Evolutionary conservation across 2,329 filamentous ascomycete genomes (phyloP), one percentile per base, ranked within the genome.

Genomic region (Ilyonectria mors-panacis): DNA sequence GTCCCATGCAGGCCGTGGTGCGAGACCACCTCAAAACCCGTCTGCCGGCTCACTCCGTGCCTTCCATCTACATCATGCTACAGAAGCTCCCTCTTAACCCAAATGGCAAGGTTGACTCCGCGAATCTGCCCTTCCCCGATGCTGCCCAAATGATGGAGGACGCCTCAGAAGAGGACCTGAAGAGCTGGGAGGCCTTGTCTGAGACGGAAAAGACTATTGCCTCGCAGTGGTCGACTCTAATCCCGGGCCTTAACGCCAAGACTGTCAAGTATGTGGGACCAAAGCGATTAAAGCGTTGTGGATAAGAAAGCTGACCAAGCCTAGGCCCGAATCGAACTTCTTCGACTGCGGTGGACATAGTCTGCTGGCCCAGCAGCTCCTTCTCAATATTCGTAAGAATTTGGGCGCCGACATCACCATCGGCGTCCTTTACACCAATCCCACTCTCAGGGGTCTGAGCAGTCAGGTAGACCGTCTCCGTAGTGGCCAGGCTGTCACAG

Each of bases 101-200:
- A n/a, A 94, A 94, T 72, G 92, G 93, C 72, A 95, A 95, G 82
- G 89, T 95, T 55, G 93, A 96, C 80, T 91, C 89, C 77, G 91
- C 93, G 19, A 90, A 89, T 2, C 82, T 96, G 59, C 93, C 93
- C 1, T 95, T 94, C 86, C 93, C 93, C 0, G 93, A 95, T 79
- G 89, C 89, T 28, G 88, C 89, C 15, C 87, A 93, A 73, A 85
- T 92, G 37, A 86, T 79, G n/a, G 76, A 76, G 57, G 79, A 79
- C 21, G 78, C 79, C 13, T 76, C 78, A 0, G 78, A 79, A n/a
- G 79, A 80, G 58, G 79, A 81, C 55, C 50, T 78, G 26, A 79
- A 79, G 81, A 90, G 93, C 75, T 90, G 89, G 66, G 87, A 88
- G 19, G 42, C 74, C 1, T 63, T 81, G 42, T 72, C 72, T 7